These are phyloP conservation scores for Chaetomiaceae sp. DNA, from an alignment of 2,329 filamentous ascomycete genomes.

Conservation along the genomic window DNA sequence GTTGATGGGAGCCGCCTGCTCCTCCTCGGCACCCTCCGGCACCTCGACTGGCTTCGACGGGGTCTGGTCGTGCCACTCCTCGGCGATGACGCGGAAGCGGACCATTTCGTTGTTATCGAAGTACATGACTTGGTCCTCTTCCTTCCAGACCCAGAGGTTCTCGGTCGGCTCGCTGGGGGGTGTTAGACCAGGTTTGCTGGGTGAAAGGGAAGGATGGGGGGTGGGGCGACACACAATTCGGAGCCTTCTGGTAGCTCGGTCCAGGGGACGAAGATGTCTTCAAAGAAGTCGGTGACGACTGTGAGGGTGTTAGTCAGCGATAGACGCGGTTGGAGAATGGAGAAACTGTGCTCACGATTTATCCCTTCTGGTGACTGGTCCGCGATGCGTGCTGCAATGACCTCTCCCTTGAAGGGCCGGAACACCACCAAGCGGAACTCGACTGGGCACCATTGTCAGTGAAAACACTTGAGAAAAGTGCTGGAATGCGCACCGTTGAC, in stretches of 20 bases:
- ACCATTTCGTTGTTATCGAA: slow-evolving; percentile 90
- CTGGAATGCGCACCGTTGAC: slow-evolving; percentile 71
- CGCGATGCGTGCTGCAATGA: slow-evolving; percentile 79
- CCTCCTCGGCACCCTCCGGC: slow-evolving; percentile 45
- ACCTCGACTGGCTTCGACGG: slow-evolving; percentile 62
- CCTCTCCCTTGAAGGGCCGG: slow-evolving; percentile 91
- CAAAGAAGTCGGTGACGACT: slow-evolving; percentile 89
- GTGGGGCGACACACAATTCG: slow-evolving; percentile 58
- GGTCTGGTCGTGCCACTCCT: slow-evolving; percentile 88
- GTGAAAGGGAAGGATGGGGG: not conserved
- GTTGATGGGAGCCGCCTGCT: slow-evolving; percentile 36
- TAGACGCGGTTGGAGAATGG: not conserved
- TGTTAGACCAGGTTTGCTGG: slow-evolving; percentile 23
- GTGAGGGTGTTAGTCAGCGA: not conserved
- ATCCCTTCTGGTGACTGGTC: slow-evolving; percentile 69
- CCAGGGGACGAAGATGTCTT: slow-evolving; percentile 78
- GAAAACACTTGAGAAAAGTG: not conserved
- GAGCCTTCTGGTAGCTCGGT: slow-evolving; percentile 71
- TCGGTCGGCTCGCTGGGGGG: slow-evolving; percentile 63
- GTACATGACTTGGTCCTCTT: slow-evolving; percentile 69
- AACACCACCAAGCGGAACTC: slow-evolving; percentile 94
- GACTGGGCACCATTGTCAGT: slow-evolving; percentile 47
- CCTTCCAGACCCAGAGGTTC: slow-evolving; percentile 79
- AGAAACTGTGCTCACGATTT: slow-evolving; percentile 46
- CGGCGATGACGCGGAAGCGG: slow-evolving; percentile 76